phyloP scores from a whole-genome alignment of 2,329 filamentous ascomycete genomes.

The Pyricularia pennisetigena region DNA sequence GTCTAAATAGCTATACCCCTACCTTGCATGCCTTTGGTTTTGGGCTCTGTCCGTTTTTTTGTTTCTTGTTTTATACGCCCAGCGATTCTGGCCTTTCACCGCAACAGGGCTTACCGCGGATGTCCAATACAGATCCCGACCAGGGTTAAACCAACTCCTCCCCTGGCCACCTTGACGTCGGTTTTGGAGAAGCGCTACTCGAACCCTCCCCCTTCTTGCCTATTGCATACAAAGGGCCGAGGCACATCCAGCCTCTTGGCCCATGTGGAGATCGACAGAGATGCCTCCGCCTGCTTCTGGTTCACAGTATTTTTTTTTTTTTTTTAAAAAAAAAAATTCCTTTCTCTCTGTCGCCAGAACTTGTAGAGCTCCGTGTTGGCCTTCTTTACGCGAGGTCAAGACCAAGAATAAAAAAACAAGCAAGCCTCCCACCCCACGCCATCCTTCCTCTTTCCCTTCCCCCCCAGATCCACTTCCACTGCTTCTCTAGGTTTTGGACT shows the following conservation, averaged over 20 bases:
- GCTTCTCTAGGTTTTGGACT: not conserved
- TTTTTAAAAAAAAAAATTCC: no score
- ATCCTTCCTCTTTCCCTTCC: not conserved
- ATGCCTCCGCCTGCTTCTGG: no score
- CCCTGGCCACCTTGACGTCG: not conserved
- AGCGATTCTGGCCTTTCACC: not conserved
- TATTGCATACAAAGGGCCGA: not conserved
- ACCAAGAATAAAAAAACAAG: not conserved
- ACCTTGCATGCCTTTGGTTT: no score
- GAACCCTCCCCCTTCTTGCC: not conserved
- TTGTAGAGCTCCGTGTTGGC: not conserved
- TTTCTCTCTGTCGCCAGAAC: no score
- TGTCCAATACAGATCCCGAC: not conserved
- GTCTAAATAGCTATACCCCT: not conserved
- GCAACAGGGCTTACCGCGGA: not conserved
- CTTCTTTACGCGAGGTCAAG: not conserved
- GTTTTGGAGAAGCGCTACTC: not conserved
- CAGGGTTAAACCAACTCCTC: not conserved
- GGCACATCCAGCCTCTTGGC: not conserved
- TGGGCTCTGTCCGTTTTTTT: not conserved
- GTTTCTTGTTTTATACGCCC: not conserved
- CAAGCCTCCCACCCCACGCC: not conserved
- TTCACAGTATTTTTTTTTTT: no score
- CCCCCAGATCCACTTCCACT: not conserved
- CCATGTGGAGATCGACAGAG: not conserved